A percentile compares a stretch with the other conserved stretches of the same genome.
Conservation (phyloP, 192 early-diverging fungal genomes). For the Coemansia sp. region DNA sequence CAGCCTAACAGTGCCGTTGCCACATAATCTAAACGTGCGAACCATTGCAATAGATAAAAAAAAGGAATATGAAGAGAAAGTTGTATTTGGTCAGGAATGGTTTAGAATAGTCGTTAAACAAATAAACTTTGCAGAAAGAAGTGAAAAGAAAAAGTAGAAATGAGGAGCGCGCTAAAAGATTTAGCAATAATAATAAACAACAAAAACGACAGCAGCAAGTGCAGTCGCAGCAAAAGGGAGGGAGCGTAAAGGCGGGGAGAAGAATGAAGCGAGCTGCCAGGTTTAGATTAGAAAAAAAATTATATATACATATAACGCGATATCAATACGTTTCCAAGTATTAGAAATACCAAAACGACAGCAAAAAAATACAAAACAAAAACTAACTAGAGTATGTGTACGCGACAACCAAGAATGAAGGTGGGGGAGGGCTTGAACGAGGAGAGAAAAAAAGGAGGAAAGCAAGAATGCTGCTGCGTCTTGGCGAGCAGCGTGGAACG, state of each 20-base stretch:
- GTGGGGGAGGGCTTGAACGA: not conserved
- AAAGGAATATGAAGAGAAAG: not conserved
- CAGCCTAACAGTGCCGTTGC: not conserved
- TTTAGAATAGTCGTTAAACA: not conserved
- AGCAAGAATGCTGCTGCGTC: not conserved
- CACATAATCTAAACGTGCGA: not conserved
- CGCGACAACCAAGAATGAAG: not conserved
- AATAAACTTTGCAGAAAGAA: not conserved
- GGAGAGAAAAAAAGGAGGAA: not conserved
- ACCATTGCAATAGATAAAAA: not conserved
- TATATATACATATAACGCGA: not conserved
- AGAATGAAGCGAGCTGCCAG: conserved; percentile 19
- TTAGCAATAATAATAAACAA: not conserved
- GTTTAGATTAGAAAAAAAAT: not conserved
- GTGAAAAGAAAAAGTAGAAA: not conserved
- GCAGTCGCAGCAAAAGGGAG: not conserved
- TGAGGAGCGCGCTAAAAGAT: not conserved
- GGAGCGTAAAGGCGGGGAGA: not conserved
- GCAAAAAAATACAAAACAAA: not conserved
- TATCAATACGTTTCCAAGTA: not conserved
- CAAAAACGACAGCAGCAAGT: not conserved
- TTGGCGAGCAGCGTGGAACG: not conserved
- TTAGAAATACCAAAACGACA: not conserved
- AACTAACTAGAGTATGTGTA: not conserved
- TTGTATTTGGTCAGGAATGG: not conserved